Evolutionary conservation across 345 rosid species (phyloP).

Genomic region (Heritiera fomes): DNA sequence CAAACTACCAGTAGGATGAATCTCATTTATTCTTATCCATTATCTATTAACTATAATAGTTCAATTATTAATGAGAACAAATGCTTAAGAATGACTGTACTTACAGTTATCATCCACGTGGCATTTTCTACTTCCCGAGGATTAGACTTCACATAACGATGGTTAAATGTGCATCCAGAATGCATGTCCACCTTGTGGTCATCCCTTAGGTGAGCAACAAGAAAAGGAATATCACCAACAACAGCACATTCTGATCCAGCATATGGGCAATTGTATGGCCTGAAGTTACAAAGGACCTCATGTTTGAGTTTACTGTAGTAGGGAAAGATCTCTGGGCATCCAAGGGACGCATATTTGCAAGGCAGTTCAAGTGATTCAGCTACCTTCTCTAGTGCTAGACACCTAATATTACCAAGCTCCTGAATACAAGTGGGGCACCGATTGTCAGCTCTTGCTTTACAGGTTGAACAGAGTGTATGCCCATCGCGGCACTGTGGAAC

Average conservation of each 20-base stretch:
- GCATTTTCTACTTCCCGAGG: constrained; percentile 99
- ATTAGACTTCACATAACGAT: constrained; percentile 95
- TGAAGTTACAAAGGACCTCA: constrained; percentile 79
- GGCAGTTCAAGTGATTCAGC: constrained; percentile 95
- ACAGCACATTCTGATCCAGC: constrained; percentile 93
- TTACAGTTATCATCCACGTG: constrained; percentile 97
- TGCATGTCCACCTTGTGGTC: constrained; percentile 99
- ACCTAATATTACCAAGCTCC: constrained; percentile 98
- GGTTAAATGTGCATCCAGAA: constrained; percentile 93
- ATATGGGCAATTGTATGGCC: constrained; percentile 92
- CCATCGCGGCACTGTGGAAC: constrained; percentile 91
- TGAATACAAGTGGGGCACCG: constrained; percentile 97
- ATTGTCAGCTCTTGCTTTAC: constrained; percentile 87
- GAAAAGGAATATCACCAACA: constrained; percentile 80
- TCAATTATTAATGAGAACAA: not conserved
- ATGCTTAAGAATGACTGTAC: constrained; percentile 26
- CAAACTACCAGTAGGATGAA: not conserved
- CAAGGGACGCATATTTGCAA: constrained; percentile 75
- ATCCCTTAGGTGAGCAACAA: constrained; percentile 87
- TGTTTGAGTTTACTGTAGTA: constrained; percentile 96
- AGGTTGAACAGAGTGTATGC: constrained; percentile 91
- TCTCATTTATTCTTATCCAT: not conserved
- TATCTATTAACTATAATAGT: not conserved
- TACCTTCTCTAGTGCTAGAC: constrained; percentile 91
- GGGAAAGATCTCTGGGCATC: constrained; percentile 93